Base-by-base conservation (phyloP, 202 grass and related monocot species). In the Elaeis oleifera region DNA sequence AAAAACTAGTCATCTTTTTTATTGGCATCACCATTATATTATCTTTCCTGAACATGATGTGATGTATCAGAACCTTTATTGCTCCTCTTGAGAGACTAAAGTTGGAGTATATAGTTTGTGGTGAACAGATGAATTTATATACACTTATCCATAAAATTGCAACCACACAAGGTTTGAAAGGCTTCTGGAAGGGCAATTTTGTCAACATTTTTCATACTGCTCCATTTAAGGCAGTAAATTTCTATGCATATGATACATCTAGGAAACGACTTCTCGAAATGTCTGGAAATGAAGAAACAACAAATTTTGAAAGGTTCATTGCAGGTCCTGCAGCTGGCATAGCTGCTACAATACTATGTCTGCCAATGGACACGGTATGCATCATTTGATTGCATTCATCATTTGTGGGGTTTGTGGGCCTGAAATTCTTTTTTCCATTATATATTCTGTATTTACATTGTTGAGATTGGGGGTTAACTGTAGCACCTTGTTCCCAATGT, bases 351-450 rank as follows among this genome's bases (percentile, higher is more conserved):
- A 68, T 99, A 13, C 62, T 89, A 70, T 92, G 88, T 59, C 81
- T 99, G 74, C 88, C 94, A 50, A 89, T 99, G 94, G 94, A 99
- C 82, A 99, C 94, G 1, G 94, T 92, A 89, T 77, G 80, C 72
- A 18, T 3, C 36, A 44, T 44, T 44, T 44, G 11, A 8, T 44
- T 44, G 36, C 3, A 44, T 44, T 44, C 36, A 14, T 44, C 36
- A 9, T 13, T 44, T 44, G 2, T 44, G 36, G 36, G 20, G 20
- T 20, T 20, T 20, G 20, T 20, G 20, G 8, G 36, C 9, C 36
- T 14, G 36, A 2, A 44, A 44, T 44, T 44, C 36, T 44, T 44
- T 9, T 44, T 44, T 44, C 11, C 9, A 44, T 44, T 13, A 44
- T 44, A 44, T 44, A 13, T 44, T 44, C 9, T 44, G 36, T 13